phyloP scores from a whole-genome alignment of 257 asterid genomes.

The Solanum ahanhuiri region DNA sequence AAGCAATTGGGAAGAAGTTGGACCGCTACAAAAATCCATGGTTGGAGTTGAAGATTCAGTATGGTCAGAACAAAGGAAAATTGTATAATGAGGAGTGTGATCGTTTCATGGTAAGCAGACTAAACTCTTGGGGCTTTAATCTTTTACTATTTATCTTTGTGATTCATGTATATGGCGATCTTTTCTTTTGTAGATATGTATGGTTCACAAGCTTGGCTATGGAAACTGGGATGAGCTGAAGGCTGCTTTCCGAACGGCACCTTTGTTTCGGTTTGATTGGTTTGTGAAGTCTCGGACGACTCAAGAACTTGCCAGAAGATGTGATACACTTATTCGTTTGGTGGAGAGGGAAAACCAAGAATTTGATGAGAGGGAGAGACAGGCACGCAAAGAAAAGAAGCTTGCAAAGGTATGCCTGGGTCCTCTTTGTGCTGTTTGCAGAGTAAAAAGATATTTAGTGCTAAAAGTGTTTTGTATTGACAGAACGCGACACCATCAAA shows the following conservation, averaged over 20 bases:
- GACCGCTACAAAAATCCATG: constrained; percentile 98
- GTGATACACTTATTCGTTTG: constrained; percentile 84
- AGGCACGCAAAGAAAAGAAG: constrained; percentile 96
- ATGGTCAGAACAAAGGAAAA: constrained; percentile 99
- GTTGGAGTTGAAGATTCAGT: constrained; percentile 89
- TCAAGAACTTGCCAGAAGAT: constrained; percentile 97
- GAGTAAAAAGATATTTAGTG: background rate
- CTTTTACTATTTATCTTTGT: background rate
- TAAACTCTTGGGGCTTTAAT: background rate
- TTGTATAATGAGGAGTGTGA: constrained; percentile 98
- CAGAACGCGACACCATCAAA: constrained; percentile 66
- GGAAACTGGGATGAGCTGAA: constrained; percentile 99
- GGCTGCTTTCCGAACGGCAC: constrained; percentile 94
- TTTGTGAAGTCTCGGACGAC: constrained; percentile 97
- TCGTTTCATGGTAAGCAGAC: constrained; percentile 77
- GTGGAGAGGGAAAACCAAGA: constrained; percentile 97
- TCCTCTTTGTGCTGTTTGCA: background rate
- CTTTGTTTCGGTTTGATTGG: constrained; percentile 97
- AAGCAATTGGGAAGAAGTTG: constrained; percentile 89
- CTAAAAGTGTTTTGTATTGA: background rate
- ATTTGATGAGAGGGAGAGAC: constrained; percentile 89
- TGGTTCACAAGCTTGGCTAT: constrained; percentile 97
- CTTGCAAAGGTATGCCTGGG: constrained; percentile 52
- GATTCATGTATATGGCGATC: background rate
- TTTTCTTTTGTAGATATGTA: constrained; percentile 56